These are phyloP conservation scores for Calamus simplicifolius DNA, from an alignment of 176 grass and related monocot species.

Conservation along the genomic window DNA sequence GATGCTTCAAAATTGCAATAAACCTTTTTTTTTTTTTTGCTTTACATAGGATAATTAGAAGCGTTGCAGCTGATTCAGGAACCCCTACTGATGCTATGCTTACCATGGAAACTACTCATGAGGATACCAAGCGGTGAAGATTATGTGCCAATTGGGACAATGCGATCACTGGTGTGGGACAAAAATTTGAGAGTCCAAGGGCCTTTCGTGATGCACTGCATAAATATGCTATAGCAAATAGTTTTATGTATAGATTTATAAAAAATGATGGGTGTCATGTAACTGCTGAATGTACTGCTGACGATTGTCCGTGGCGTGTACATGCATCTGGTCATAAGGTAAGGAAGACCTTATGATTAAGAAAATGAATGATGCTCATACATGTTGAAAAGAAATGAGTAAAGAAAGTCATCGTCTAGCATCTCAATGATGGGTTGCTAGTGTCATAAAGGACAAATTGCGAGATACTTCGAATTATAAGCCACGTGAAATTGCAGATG, in stretches of 20 bases:
- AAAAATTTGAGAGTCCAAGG: slow-evolving; percentile 77
- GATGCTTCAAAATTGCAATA: too few relatives aligned
- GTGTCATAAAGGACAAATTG: slow-evolving; percentile 95
- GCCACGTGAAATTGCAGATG: slow-evolving; percentile 83
- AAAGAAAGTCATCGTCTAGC: too few relatives aligned
- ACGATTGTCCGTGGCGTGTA: slow-evolving; percentile 82
- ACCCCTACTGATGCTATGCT: too few relatives aligned
- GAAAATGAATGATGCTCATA: slow-evolving; percentile 82
- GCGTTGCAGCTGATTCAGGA: too few relatives aligned
- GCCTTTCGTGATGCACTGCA: slow-evolving; percentile 79
- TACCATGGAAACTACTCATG: too few relatives aligned
- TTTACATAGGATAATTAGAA: too few relatives aligned
- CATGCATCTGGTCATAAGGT: too few relatives aligned
- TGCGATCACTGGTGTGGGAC: too few relatives aligned
- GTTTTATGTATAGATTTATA: slow-evolving; percentile 80
- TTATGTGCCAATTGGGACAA: too few relatives aligned
- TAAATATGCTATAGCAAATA: slow-evolving; percentile 89
- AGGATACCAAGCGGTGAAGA: too few relatives aligned
- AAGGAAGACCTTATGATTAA: slow-evolving; percentile 89
- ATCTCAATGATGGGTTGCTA: too few relatives aligned
- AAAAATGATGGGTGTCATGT: slow-evolving; percentile 83
- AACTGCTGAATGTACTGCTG: slow-evolving; percentile 73
- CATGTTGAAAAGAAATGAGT: slow-evolving; percentile 65
- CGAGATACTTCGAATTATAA: slow-evolving; percentile 74
- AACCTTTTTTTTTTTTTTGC: too few relatives aligned